A percentile compares a stretch with the other conserved stretches of the same genome.
Evolutionary conservation across 2,329 filamentous ascomycete genomes (phyloP).

Genomic region (Cordyceps sp.): DNA sequence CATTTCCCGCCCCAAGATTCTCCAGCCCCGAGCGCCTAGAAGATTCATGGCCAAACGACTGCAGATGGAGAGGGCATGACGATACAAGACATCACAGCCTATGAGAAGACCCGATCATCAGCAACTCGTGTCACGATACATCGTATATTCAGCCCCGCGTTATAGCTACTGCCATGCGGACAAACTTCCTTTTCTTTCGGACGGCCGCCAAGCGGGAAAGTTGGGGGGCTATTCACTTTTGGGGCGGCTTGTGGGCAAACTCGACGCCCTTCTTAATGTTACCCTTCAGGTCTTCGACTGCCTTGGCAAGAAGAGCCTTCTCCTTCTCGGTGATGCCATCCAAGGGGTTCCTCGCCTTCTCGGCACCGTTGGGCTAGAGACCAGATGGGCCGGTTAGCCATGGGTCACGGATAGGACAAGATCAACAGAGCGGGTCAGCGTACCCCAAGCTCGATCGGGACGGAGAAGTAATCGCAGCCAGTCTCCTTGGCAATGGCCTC

Average conservation of each 20-base stretch:
- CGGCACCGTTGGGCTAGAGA: constrained; percentile 57
- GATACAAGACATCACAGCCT: constrained; percentile 18
- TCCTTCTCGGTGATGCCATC: constrained; percentile 67
- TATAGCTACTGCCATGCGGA: constrained; percentile 15
- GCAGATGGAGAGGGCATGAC: constrained; percentile 3
- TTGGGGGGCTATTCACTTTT: constrained; percentile 50
- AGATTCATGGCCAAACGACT: not conserved
- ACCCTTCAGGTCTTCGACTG: constrained; percentile 63
- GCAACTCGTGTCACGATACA: constrained; percentile 15
- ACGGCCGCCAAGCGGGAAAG: constrained; percentile 11
- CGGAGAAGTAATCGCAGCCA: constrained; percentile 87
- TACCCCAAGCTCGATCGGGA: constrained; percentile 90
- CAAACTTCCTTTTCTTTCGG: constrained; percentile 10
- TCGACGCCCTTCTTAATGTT: constrained; percentile 91
- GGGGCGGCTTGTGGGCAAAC: constrained; percentile 74
- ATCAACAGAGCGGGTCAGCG: constrained; percentile 24
- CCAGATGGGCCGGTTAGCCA: constrained; percentile 12
- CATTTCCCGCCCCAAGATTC: not conserved
- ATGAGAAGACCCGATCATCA: constrained; percentile 17
- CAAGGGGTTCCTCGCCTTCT: constrained; percentile 73
- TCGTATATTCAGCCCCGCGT: constrained; percentile 18
- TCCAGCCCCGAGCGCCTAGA: not conserved
- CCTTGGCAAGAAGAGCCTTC: constrained; percentile 68
- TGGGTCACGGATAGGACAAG: not conserved
- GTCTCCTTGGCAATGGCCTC: constrained; percentile 71